Evolutionary conservation across 2,329 filamentous ascomycete genomes (phyloP), one percentile per base, ranked within the genome.

Genomic region (Fusarium praegraminearum): DNA sequence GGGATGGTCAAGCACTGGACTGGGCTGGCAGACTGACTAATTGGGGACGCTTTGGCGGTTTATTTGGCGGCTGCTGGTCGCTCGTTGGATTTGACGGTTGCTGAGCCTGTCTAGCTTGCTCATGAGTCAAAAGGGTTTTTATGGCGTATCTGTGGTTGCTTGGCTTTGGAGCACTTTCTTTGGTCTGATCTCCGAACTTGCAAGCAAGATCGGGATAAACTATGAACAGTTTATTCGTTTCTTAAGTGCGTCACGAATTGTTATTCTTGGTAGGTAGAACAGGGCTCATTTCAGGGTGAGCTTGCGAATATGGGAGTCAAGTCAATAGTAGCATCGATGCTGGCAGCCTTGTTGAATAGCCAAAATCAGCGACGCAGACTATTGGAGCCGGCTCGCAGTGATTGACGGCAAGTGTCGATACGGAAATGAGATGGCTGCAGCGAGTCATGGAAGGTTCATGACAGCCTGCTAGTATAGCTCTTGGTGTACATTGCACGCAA

Each of bases 401-500:
- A 67, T 44, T 46, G 43, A 57, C 45, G 62, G 45, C 49, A 47
- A 59, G 53, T 51, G 61, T 60, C 51, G 38, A 57, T 46, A 72
- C 62, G 69, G 69, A 71, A 70, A 71, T 65, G 62, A 65, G 62
- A 62, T 72, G 65, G 65, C 41, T 30, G 40, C 56, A 58, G 51
- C 69, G 69, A 71, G 69, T 71, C 69, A 71, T 72, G 62, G 20
- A 67, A 59, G 44, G 41, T 61, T 61, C 54, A 53, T 68, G 67
- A 60, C 67, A 70, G 56, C 46, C 62, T 70, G 32, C 47, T 62
- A 66, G 47, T 20, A 28, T 28, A 47, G 51, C 46, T 56, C 47
- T 53, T 57, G 61, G 56, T 62, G 56, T 57, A 43, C 62, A 69
- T 70, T 67, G 58, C 63, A 68, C 49, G 36, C n/a, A 60, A 26